Evolutionary conservation across 116 monocot genomes (phyloP), one percentile per base, ranked within the genome.

Genomic region (Iris pallida): DNA sequence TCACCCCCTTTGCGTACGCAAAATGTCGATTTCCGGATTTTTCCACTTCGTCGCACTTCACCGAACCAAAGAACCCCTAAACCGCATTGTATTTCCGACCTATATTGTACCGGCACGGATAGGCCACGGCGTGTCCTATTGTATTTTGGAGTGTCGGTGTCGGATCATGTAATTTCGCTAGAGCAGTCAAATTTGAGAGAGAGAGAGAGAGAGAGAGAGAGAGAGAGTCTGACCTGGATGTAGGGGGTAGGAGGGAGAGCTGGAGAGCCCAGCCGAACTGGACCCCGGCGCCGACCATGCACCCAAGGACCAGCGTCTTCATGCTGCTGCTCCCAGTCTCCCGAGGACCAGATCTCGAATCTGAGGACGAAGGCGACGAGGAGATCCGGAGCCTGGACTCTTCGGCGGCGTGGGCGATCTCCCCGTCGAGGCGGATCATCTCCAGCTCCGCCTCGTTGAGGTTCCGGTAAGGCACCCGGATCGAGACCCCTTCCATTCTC

Each of bases 231-330:
- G 3, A 86, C 95, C 89, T 95, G 95, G 68, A 95, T 86, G 59
- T 95, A 95, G 0, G 95, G 95, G 16, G 95, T 95, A 95, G 61
- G 13, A 95, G 91, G 20, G 95, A 95, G 1, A 95, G 84, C 72
- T 95, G 95, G 73, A 95, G 71, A 16, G 95, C 95, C 95, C 95
- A 95, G 3, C 95, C 95, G 67, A 95, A 95, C 75, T 95, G 95
- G 4, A 95, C 95, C 1, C 95, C 95, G 12, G 95, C 95, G 16
- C 83, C 95, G 43, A 95, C 81, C 84, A 80, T 95, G 54, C 71
- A 88, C 6, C 81, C 80, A 8, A 95, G 86, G 45, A 84, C 51
- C 76, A 95, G 65, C 81, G 76, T 91, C 86, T 68, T 88, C 73
- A 73, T 60, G 69, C 86, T 79, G 64, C 52, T 53, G 8, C 9